Conservation (phyloP, 371 early-diverging fungal species). For the Haplosporangium sp. region DNA sequence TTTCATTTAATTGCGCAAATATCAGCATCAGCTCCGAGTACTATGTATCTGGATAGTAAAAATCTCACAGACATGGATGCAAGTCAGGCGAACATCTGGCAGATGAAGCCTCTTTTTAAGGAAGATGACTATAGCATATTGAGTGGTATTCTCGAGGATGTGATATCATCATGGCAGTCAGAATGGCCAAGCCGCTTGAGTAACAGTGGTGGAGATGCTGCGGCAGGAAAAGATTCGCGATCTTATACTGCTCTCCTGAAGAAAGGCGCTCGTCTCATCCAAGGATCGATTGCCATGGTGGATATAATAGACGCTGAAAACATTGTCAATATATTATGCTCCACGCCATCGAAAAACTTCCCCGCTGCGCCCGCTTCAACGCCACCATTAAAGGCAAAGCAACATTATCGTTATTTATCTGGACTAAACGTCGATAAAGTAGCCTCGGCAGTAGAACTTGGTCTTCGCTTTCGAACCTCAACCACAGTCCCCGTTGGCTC, state of each 20-base stretch:
- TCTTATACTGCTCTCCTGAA: conserved; percentile 36
- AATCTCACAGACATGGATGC: conserved; percentile 70
- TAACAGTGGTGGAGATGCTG: neutral
- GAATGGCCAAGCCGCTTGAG: conserved; percentile 57
- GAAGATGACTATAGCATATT: conserved; percentile 68
- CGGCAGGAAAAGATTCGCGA: conserved; percentile 11
- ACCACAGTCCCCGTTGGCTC: conserved; percentile 73
- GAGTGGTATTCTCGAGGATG: conserved; percentile 68
- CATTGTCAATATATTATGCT: conserved; percentile 31
- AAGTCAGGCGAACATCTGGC: conserved; percentile 71
- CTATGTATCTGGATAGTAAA: conserved; percentile 62
- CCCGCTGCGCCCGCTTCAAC: neutral
- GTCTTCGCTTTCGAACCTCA: conserved; percentile 64
- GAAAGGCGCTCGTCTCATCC: conserved; percentile 47
- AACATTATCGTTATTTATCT: neutral
- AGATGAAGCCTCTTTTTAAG: conserved; percentile 66
- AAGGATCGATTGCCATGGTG: conserved; percentile 52
- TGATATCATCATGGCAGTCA: conserved; percentile 70
- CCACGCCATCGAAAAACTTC: neutral
- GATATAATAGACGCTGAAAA: conserved; percentile 38
- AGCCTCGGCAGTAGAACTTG: conserved; percentile 56
- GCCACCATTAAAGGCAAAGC: neutral
- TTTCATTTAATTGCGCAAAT: neutral
- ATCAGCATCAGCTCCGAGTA: conserved; percentile 63
- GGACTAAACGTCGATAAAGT: conserved; percentile 4